Conservation (phyloP, 352 stramenopile genomes). For the Thalassiosira ordinaria region DNA sequence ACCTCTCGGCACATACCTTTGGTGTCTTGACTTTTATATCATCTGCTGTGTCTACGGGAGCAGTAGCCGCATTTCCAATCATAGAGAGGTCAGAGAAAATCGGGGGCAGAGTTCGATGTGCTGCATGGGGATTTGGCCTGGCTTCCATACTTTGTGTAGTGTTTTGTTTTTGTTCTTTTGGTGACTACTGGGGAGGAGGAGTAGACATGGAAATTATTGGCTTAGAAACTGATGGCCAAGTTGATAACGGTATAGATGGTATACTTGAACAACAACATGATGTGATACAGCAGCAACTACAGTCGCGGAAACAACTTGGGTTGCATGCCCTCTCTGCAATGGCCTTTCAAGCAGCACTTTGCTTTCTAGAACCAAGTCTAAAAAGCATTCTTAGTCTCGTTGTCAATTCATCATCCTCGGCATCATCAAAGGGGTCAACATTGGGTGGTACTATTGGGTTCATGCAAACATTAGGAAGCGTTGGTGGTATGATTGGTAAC, state of each 20-base stretch:
- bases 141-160: constrained; percentile 12
- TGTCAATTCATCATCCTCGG: constrained; percentile 2
- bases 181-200: not conserved
- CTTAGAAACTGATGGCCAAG: not conserved
- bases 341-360: constrained; percentile 22
- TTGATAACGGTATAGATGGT: not conserved
- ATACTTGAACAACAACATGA: not conserved
- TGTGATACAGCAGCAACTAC: constrained; percentile 8
- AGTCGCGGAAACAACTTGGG: constrained; percentile 20
- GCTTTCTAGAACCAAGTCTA: constrained; percentile 34
- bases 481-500: constrained; percentile 43
- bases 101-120: constrained; percentile 30
- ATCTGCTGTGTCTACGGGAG: constrained; percentile 28
- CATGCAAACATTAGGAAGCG: constrained; percentile 28
- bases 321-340: constrained; percentile 19
- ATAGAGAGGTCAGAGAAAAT: constrained; percentile 31
- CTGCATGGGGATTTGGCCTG: constrained; percentile 27
- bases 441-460: constrained; percentile 36
- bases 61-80: constrained; percentile 36
- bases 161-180: constrained; percentile 38
- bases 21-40: constrained; percentile 42
- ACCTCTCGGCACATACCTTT: constrained; percentile 41
- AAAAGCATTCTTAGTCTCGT: constrained; percentile 37
- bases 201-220: not conserved
- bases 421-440: constrained; percentile 17